Percentiles rank a stretch among this genome's conserved stretches.
phyloP scores from a whole-genome alignment of 345 rosid species.

The Pugionium dolabratum region DNA sequence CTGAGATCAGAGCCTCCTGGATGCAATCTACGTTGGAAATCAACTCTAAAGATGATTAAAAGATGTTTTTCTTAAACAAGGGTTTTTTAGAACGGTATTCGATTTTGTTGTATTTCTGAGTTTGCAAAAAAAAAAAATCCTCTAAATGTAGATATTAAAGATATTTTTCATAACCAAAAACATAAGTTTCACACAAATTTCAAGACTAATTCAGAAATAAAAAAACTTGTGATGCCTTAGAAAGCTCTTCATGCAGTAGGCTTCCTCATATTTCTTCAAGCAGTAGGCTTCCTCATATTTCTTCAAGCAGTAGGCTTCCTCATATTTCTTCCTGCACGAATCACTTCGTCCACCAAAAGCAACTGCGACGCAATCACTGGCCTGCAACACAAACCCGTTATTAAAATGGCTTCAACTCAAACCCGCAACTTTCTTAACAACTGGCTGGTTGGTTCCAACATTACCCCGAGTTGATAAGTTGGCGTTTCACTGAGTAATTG shows the following conservation, averaged over 20 bases:
- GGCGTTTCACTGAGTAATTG: conserved; percentile 97
- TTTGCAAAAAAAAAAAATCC: background rate
- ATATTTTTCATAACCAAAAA: conserved; percentile 5
- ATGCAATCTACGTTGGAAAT: no score
- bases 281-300: conserved; percentile 66
- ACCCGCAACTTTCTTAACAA: background rate
- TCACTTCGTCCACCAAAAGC: conserved; percentile 97
- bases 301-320: conserved; percentile 71
- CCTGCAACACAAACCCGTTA: conserved; percentile 48
- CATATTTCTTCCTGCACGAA: conserved; percentile 98
- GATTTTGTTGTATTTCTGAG: background rate
- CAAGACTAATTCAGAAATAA: background rate
- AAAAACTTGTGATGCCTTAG: conserved; percentile 4
- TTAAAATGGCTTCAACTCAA: conserved; percentile 15
- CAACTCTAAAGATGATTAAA: no score
- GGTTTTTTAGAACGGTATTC: background rate
- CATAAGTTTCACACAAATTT: conserved; percentile 19
- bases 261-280: conserved; percentile 50
- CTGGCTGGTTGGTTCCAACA: conserved; percentile 16
- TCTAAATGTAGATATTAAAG: background rate
- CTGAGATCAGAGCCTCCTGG: no score
- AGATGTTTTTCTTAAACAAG: background rate
- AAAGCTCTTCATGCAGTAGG: conserved; percentile 49
- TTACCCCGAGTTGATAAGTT: conserved; percentile 91
- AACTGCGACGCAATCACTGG: conserved; percentile 94